phyloP scores from a whole-genome alignment of 2,329 filamentous ascomycete species.

The Neurospora sp. region DNA sequence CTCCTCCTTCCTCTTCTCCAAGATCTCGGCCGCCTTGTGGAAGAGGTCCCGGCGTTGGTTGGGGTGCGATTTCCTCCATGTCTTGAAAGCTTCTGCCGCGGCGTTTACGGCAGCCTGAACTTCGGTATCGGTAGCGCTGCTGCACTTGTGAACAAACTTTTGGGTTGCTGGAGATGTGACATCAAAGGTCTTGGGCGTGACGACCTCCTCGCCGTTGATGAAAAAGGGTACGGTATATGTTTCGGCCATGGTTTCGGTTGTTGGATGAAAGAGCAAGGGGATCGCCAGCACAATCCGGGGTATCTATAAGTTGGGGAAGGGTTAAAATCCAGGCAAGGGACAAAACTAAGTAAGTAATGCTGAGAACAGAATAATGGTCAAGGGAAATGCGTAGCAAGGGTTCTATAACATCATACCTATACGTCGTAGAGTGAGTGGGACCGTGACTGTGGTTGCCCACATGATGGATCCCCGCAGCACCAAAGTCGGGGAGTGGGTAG shows the following conservation, averaged over 20 bases:
- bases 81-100: slow-evolving; percentile 56
- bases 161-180: slow-evolving; percentile 21
- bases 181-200: slow-evolving; percentile 16
- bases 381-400: neutral
- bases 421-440: neutral
- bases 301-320: slow-evolving; percentile 1
- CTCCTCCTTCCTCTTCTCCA: slow-evolving; percentile 50
- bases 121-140: slow-evolving; percentile 19
- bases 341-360: neutral
- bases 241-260: slow-evolving; percentile 8
- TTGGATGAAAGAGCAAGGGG: neutral
- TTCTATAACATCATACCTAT: neutral
- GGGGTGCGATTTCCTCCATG: slow-evolving; percentile 57
- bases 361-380: neutral
- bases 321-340: neutral
- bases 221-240: slow-evolving; percentile 20
- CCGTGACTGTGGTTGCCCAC: neutral
- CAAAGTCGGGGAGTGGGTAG: neutral
- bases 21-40: slow-evolving; percentile 55
- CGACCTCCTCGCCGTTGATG: slow-evolving; percentile 23
- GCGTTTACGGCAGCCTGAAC: slow-evolving; percentile 24
- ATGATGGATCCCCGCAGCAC: neutral
- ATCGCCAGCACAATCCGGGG: neutral
- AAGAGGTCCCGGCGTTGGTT: slow-evolving; percentile 57
- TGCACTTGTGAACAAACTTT: slow-evolving; percentile 20